Percentiles rank a stretch among this genome's conserved stretches.
Conservation (phyloP, 495 filamentous ascomycete species). For the Penicillium manginii region DNA sequence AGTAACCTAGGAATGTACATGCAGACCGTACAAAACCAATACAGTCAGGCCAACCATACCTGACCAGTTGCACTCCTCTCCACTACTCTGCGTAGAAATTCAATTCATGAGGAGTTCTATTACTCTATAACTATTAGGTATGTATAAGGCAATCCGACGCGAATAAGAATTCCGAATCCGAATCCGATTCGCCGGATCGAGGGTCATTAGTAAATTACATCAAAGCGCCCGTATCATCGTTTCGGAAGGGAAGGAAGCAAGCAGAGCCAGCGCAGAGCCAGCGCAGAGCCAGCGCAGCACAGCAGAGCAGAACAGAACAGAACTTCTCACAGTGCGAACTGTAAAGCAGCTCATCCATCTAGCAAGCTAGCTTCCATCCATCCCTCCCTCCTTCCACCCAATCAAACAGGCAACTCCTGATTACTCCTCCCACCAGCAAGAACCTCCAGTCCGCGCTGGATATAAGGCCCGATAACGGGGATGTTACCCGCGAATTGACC, state of each 20-base stretch:
- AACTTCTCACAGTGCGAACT: neutral
- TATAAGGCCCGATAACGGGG: conserved; percentile 83
- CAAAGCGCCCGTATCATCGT: neutral
- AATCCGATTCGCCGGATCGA: neutral
- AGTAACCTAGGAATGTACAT: no score
- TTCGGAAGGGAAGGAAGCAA: neutral
- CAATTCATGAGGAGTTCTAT: neutral
- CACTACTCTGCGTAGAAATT: no score
- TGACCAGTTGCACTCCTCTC: no score
- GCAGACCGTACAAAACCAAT: no score
- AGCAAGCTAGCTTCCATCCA: no score
- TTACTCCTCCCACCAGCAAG: conserved; percentile 68
- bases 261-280: no score
- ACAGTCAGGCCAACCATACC: no score
- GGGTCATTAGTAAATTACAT: conserved; percentile 1
- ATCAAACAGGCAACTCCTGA: conserved; percentile 70
- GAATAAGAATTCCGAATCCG: neutral
- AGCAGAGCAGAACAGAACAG: neutral
- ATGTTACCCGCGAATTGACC: conserved; percentile 82
- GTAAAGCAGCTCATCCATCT: neutral
- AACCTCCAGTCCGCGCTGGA: conserved; percentile 68
- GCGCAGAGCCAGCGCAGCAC: no score
- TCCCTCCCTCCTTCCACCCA: conserved; percentile 8
- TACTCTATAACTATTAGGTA: neutral
- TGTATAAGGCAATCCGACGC: neutral